Conservation (phyloP, 768 basidiomycete genomes). For the Butyriboletus loyo region DNA sequence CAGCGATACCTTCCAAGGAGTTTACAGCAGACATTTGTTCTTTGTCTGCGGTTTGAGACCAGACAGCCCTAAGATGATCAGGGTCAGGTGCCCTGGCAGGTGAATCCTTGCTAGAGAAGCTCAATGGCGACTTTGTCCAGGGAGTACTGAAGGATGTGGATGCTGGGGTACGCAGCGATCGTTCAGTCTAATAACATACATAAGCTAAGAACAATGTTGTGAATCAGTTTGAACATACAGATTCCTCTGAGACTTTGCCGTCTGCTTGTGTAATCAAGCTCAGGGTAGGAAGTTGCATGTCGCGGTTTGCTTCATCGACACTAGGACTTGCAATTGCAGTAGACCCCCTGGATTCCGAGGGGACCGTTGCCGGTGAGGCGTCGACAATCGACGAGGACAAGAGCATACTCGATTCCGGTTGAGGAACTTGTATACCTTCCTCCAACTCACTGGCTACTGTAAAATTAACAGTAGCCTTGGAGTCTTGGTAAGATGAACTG, state of each 20-base stretch:
- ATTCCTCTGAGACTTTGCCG: constrained; percentile 50
- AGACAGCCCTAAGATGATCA: constrained; percentile 82
- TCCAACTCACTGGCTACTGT: constrained; percentile 80
- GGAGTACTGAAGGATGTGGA: constrained; percentile 36
- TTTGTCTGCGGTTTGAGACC: constrained; percentile 77
- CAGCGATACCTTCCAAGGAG: constrained; percentile 79
- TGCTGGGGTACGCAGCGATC: constrained; percentile 46
- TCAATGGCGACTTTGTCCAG: constrained; percentile 53
- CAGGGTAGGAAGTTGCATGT: constrained; percentile 15
- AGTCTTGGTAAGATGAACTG: constrained; percentile 46
- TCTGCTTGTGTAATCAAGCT: constrained; percentile 37
- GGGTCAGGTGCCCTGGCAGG: constrained; percentile 69
- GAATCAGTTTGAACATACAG: constrained; percentile 39
- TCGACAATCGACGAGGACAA: constrained; percentile 22
- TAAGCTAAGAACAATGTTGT: constrained; percentile 11
- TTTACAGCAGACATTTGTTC: constrained; percentile 66
- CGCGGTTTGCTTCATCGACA: constrained; percentile 7
- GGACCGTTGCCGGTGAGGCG: constrained; percentile 6
- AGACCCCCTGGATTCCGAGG: constrained; percentile 6
- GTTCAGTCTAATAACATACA: constrained; percentile 36
- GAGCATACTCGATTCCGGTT: constrained; percentile 22
- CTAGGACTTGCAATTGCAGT: constrained; percentile 5
- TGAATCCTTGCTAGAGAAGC: constrained; percentile 62
- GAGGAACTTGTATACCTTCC: constrained; percentile 6
- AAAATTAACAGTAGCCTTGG: constrained; percentile 60